Evolutionary conservation across 257 asterid species (phyloP).

Genomic region (Penstemon barbatus): DNA sequence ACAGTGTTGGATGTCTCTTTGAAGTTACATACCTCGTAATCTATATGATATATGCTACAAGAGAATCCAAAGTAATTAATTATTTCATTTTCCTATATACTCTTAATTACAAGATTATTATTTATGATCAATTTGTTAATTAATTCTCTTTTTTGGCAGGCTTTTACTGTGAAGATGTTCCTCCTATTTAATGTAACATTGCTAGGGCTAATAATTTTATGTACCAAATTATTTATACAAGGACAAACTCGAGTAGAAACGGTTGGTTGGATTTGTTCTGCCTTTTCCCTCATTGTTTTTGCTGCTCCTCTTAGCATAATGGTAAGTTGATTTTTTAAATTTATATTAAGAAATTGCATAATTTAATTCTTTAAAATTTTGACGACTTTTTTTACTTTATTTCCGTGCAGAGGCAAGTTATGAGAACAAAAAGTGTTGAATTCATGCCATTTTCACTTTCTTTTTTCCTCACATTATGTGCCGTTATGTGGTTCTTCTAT

Average conservation of each 20-base stretch:
- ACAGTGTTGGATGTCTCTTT: constrained; percentile 44
- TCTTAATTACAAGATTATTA: neutral
- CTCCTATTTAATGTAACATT: constrained; percentile 41
- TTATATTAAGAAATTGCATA: too few species aligned
- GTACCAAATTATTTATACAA: constrained; percentile 31
- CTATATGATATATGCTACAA: constrained; percentile 63
- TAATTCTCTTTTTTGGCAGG: constrained; percentile 27
- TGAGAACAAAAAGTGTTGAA: constrained; percentile 73
- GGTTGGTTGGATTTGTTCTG: constrained; percentile 87
- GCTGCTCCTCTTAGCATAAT: constrained; percentile 83
- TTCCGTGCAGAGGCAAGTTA: constrained; percentile 42
- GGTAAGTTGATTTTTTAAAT: constrained; percentile 35
- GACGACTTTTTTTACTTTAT: neutral
- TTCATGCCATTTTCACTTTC: constrained; percentile 79
- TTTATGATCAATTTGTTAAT: neutral
- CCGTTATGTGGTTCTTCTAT: constrained; percentile 78
- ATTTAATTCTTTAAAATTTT: too few species aligned
- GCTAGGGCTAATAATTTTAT: constrained; percentile 36
- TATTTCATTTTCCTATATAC: too few species aligned
- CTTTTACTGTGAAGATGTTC: constrained; percentile 46
- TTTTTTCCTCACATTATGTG: constrained; percentile 68
- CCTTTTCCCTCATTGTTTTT: constrained; percentile 63
- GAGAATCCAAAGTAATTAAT: constrained; percentile 45
- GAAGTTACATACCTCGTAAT: constrained; percentile 47
- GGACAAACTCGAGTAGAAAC: constrained; percentile 31